Evolutionary conservation across 495 filamentous ascomycete genomes (phyloP).

Genomic region (Pseudevernia furfuracea): DNA sequence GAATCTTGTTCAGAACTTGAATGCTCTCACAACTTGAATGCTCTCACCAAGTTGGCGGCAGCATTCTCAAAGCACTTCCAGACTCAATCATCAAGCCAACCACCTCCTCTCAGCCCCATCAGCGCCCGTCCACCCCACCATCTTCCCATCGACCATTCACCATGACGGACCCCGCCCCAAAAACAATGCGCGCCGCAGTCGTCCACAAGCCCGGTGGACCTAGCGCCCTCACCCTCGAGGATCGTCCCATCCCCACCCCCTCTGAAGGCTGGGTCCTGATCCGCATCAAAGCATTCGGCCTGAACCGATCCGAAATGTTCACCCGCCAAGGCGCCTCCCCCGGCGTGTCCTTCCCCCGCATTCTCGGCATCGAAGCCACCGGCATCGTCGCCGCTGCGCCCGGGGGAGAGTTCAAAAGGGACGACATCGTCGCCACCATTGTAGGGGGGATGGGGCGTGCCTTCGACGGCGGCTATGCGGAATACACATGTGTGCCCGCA

Average conservation of each 20-base stretch:
- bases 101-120: neutral
- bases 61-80: too few species aligned
- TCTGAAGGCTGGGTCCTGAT: slow-evolving; percentile 40
- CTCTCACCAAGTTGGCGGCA: too few species aligned
- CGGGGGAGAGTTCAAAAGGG: slow-evolving; percentile 34
- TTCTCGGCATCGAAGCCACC: slow-evolving; percentile 45
- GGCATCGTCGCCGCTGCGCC: slow-evolving; percentile 39
- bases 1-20: too few species aligned
- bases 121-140: neutral
- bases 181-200: slow-evolving; percentile 37
- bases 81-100: too few species aligned
- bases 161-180: neutral
- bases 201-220: slow-evolving; percentile 33
- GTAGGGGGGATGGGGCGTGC: slow-evolving; percentile 47
- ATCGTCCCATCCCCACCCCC: slow-evolving; percentile 33
- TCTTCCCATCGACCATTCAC: neutral
- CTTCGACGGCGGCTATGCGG: slow-evolving; percentile 50
- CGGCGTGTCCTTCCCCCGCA: slow-evolving; percentile 38
- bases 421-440: slow-evolving; percentile 40
- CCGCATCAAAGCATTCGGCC: slow-evolving; percentile 43
- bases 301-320: slow-evolving; percentile 50
- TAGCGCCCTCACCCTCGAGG: slow-evolving; percentile 34
- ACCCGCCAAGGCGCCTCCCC: slow-evolving; percentile 46
- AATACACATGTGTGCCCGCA: slow-evolving; percentile 42
- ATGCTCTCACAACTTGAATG: too few species aligned